Evolutionary conservation across 345 rosid genomes (phyloP).

Genomic region (Hibiscus syriacus): DNA sequence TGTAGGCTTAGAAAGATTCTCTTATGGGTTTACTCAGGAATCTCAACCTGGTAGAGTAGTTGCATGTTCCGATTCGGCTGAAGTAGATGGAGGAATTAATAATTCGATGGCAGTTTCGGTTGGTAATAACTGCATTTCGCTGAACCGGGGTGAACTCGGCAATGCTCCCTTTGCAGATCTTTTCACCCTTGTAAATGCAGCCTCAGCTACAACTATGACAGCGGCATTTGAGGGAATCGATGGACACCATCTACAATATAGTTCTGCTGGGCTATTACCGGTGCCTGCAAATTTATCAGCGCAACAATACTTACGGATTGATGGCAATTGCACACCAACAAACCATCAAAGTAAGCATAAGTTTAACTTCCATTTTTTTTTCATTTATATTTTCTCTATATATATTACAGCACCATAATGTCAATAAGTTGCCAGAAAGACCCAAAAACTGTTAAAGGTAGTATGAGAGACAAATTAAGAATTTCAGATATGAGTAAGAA

Average conservation of each 20-base stretch:
- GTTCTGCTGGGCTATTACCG: not conserved
- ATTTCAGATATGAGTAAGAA: not conserved
- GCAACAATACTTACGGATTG: conserved; percentile 2
- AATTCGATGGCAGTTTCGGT: not conserved
- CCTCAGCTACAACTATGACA: conserved; percentile 12
- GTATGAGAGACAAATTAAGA: not conserved
- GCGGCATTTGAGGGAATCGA: not conserved
- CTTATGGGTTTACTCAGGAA: conserved; percentile 17
- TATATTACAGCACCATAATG: not conserved
- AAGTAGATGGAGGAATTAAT: not conserved
- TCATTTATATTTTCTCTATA: not conserved
- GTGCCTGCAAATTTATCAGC: not conserved
- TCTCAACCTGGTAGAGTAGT: conserved; percentile 11
- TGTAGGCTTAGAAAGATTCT: conserved; percentile 22
- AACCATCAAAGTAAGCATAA: conserved; percentile 22
- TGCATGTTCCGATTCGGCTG: conserved; percentile 1
- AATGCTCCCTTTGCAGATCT: conserved; percentile 38
- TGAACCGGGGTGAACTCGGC: conserved; percentile 12
- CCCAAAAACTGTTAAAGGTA: not conserved
- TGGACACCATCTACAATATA: not conserved
- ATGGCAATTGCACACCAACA: conserved; percentile 4
- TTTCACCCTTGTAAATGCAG: conserved; percentile 50
- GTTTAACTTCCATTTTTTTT: not conserved
- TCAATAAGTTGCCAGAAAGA: not conserved
- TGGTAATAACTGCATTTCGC: not conserved